Evolutionary conservation across 2,329 filamentous ascomycete genomes (phyloP).

Genomic region (Cytospora schulzeri): DNA sequence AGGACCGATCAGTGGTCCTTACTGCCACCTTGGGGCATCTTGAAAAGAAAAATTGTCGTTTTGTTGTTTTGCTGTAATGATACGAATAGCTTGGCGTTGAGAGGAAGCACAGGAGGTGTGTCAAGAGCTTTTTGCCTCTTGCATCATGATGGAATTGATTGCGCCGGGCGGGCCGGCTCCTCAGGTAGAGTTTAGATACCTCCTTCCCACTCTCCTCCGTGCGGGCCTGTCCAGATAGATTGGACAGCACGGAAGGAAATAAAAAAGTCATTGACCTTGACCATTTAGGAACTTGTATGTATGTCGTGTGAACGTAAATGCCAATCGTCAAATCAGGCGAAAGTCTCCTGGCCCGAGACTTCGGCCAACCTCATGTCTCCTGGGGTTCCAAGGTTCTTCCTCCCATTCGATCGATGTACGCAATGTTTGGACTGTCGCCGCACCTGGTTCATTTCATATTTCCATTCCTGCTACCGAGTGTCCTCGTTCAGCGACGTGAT

Average conservation of each 20-base stretch:
- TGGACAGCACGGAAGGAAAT: not conserved
- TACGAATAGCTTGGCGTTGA: conserved; percentile 18
- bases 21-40: not conserved
- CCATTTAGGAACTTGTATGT: not conserved
- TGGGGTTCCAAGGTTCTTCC: not conserved
- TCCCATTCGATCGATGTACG: not conserved
- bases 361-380: too few relatives aligned
- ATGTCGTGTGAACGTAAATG: too few relatives aligned
- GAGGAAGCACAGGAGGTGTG: not conserved
- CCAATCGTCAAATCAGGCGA: too few relatives aligned
- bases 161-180: not conserved
- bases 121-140: not conserved
- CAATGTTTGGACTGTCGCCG: too few relatives aligned
- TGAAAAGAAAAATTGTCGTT: not conserved
- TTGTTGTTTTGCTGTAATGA: not conserved
- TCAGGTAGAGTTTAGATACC: not conserved
- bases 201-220: not conserved
- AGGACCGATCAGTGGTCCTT: not conserved
- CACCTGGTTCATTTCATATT: not conserved
- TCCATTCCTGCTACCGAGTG: not conserved
- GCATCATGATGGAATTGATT: conserved; percentile 1
- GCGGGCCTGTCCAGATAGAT: not conserved
- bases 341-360: not conserved
- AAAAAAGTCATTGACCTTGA: not conserved
- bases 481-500: not conserved